Base-by-base conservation (phyloP, 2,329 filamentous ascomycete species). In the Aspergillus sp. region DNA sequence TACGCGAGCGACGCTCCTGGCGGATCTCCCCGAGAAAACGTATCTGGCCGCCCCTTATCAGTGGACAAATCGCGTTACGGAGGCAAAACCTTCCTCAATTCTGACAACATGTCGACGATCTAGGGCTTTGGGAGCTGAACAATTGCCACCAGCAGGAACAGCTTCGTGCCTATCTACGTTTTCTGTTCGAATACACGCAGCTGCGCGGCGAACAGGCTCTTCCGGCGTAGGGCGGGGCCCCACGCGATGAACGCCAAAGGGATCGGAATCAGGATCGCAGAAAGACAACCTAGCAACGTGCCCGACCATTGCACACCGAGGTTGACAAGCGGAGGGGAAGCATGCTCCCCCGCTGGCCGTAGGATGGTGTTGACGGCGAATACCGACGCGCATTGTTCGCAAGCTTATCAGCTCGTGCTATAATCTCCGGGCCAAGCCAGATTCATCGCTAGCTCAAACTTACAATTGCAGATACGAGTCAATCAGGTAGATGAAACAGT, bases 381-480 rank as follows among this genome's bases (percentile, higher is more conserved):
- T 3, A 75, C 70, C 38, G 76, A 78, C 5, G 77, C 75, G 74
- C 75, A 28, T 74, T 78, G 59, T 38, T 58, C 59, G 19, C 38
- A 45, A 28, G 48, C 62, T 66, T 64, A 60, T 63, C 57, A 59
- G 51, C 34, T 6, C 13, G 54, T 45, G 47, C 30, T 52, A 49
- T 51, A 59, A 50, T 31, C 11, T 13, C 45, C 34, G 31, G 34
- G 56, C 15, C 49, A 52, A 34, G 41, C 13, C 19, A 58, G 48
- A 57, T 52, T 49, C 47, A 41, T 51, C 43, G 49, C 38, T 57
- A 54, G 53, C 51, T 48, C 11, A 28, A 46, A 69, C 77, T 72
- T 64, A 80, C 77, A 79, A 68, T 25, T 71, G 72, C 31, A 79
- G 67, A 63, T 79, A 79, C 1, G 75, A 73, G 46, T 79, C 77